Conservation (phyloP, 805 yeast species). For the Torulaspora gathmanii region DNA sequence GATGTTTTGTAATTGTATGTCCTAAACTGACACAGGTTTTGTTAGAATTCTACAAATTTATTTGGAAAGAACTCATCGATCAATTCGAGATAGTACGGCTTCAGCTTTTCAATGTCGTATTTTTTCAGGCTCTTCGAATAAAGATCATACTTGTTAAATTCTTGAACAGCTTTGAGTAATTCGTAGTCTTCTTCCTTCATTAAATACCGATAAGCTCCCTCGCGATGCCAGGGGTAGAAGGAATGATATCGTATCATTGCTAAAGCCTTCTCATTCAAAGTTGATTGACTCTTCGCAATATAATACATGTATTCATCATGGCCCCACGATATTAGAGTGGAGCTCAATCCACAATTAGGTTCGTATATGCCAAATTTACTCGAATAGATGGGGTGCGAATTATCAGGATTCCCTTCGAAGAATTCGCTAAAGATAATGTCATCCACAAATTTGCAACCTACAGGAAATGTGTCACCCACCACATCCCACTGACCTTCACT, state of each 20-base stretch:
- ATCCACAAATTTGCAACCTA: constrained; percentile 61
- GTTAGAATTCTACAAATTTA: constrained; percentile 50
- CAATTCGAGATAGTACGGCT: constrained; percentile 55
- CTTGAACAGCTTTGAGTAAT: constrained; percentile 59
- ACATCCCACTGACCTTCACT: constrained; percentile 79
- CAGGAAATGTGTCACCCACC: constrained; percentile 75
- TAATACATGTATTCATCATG: constrained; percentile 78
- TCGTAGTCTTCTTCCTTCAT: constrained; percentile 60
- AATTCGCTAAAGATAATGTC: constrained; percentile 57
- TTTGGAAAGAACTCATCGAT: constrained; percentile 65
- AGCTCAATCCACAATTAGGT: constrained; percentile 60
- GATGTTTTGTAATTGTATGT: constrained; percentile 5
- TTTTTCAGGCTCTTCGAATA: constrained; percentile 56
- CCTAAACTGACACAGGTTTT: background rate
- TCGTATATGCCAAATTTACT: constrained; percentile 64
- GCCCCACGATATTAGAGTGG: constrained; percentile 73
- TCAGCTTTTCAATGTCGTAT: constrained; percentile 47
- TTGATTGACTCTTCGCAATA: constrained; percentile 59
- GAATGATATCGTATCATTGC: constrained; percentile 76
- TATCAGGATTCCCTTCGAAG: constrained; percentile 58
- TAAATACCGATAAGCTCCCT: constrained; percentile 56
- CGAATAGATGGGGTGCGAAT: constrained; percentile 56
- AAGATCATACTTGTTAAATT: constrained; percentile 63
- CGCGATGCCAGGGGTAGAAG: constrained; percentile 74
- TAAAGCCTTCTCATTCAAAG: constrained; percentile 58